These are phyloP conservation scores for Carex arenaria DNA, from an alignment of 202 grass and related monocot species.

Conservation along the genomic window DNA sequence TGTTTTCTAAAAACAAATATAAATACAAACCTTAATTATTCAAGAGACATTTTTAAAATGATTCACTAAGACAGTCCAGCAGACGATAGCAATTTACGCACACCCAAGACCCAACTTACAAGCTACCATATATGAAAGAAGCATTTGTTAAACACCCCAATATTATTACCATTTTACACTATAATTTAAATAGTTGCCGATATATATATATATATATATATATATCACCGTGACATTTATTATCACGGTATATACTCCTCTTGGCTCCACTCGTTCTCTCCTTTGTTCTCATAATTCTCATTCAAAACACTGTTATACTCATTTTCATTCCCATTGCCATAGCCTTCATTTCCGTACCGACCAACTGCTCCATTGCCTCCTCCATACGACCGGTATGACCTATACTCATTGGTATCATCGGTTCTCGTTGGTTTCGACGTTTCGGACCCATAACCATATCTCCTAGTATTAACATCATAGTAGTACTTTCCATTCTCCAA, in stretches of 20 bases:
- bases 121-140: background rate
- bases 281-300: conserved; percentile 14
- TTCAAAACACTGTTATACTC: conserved; percentile 10
- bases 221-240: background rate
- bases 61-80: no score
- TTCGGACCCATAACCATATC: conserved; percentile 8
- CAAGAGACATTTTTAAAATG: no score
- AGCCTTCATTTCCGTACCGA: conserved; percentile 19
- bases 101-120: background rate
- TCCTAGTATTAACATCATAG: conserved; percentile 29
- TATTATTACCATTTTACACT: background rate
- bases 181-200: background rate
- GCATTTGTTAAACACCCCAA: background rate
- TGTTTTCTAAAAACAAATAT: no score
- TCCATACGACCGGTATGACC: background rate
- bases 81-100: background rate
- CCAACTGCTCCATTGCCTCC: background rate
- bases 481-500: conserved; percentile 37
- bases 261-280: background rate
- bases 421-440: background rate
- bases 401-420: background rate
- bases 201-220: background rate
- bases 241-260: conserved; percentile 28
- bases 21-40: no score
- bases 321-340: conserved; percentile 18